These are phyloP conservation scores for Tephrocybe sp. DNA, from an alignment of 768 basidiomycete species.

Conservation along the genomic window DNA sequence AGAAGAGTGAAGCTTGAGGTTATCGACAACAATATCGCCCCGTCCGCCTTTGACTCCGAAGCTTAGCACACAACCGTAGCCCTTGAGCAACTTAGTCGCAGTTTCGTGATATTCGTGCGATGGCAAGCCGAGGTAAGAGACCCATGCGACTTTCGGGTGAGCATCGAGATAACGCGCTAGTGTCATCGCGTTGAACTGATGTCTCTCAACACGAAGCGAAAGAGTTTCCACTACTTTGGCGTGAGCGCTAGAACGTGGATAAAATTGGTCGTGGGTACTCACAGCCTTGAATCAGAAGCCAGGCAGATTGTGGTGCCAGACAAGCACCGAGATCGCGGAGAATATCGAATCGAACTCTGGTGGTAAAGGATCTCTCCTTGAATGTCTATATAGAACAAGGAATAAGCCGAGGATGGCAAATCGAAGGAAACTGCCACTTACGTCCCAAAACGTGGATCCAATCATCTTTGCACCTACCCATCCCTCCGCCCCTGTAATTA, in stretches of 20 bases:
- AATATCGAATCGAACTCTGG: conserved; percentile 42
- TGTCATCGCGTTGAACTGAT: conserved; percentile 52
- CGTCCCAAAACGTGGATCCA: conserved; percentile 16
- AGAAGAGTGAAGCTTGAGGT: conserved; percentile 34
- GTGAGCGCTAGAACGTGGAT: not conserved
- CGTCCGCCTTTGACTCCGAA: conserved; percentile 55
- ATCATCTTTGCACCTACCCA: conserved; percentile 11
- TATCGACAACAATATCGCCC: conserved; percentile 33
- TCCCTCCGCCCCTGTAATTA: conserved; percentile 7
- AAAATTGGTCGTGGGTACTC: not conserved
- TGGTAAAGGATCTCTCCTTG: conserved; percentile 17
- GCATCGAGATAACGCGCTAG: conserved; percentile 42
- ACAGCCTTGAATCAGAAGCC: conserved; percentile 52
- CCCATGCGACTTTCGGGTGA: conserved; percentile 60
- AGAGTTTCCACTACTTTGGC: conserved; percentile 49
- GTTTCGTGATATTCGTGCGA: conserved; percentile 49
- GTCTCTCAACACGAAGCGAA: conserved; percentile 55
- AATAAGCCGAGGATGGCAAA: not conserved
- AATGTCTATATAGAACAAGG: conserved; percentile 9
- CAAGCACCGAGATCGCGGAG: conserved; percentile 54
- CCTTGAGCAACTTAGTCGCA: conserved; percentile 44
- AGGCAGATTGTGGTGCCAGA: conserved; percentile 55
- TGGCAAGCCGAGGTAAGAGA: conserved; percentile 58
- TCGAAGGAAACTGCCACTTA: not conserved
- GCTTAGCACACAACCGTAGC: conserved; percentile 58